Percentiles rank a stretch among this genome's conserved stretches.
Evolutionary conservation across 2,329 filamentous ascomycete genomes (phyloP).

Genomic region (Immersiporthe knoxdaviesiana): DNA sequence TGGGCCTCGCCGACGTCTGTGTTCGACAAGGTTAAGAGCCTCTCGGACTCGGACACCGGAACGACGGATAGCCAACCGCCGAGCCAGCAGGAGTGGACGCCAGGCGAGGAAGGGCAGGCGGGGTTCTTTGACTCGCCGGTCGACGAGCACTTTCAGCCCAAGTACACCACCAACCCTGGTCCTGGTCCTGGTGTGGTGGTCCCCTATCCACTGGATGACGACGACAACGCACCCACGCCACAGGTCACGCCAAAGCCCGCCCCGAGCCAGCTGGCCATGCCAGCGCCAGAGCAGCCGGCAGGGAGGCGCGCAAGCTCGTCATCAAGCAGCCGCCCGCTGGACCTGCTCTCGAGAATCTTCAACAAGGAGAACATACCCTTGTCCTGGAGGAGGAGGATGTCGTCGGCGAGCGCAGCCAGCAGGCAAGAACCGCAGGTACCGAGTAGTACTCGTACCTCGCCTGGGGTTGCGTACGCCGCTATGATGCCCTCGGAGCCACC

Average conservation of each 20-base stretch:
- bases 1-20: constrained; percentile 47
- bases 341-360: constrained; percentile 14
- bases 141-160: constrained; percentile 33
- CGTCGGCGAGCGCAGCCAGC: constrained; percentile 19
- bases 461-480: constrained; percentile 7
- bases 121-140: constrained; percentile 39
- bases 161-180: constrained; percentile 36
- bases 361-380: constrained; percentile 34
- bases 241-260: constrained; percentile 26
- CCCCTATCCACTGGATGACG: constrained; percentile 39
- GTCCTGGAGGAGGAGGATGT: constrained; percentile 14
- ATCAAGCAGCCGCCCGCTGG: constrained; percentile 14
- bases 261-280: background rate
- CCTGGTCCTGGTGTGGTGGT: constrained; percentile 36
- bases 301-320: constrained; percentile 6
- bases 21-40: constrained; percentile 54
- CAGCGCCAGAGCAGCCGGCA: constrained; percentile 32
- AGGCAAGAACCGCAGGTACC: constrained; percentile 14
- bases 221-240: constrained; percentile 39
- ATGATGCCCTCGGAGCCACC: constrained; percentile 20
- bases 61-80: constrained; percentile 44
- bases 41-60: constrained; percentile 52
- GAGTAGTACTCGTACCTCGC: constrained; percentile 23
- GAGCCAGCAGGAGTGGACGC: constrained; percentile 33
- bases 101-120: constrained; percentile 35